These are phyloP conservation scores for Phaffia rhodozyma DNA, from an alignment of 1,284 basidiomycete genomes.

Conservation along the genomic window DNA sequence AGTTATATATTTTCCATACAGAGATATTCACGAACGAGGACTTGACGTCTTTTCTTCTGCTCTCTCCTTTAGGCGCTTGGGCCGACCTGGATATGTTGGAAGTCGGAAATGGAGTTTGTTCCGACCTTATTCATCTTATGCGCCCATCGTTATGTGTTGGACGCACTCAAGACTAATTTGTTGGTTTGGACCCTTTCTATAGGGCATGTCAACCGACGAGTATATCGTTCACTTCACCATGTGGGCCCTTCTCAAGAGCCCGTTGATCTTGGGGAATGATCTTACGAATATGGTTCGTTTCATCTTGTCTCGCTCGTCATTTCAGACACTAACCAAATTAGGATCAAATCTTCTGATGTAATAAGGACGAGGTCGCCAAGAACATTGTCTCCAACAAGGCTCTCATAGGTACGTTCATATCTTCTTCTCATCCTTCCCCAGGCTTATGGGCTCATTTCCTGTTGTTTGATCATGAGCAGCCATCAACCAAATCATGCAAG, in stretches of 20 bases:
- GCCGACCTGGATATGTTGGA: conserved; percentile 25
- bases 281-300: conserved; percentile 20
- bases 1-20: too few species aligned
- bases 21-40: not conserved
- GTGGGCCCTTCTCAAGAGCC: conserved; percentile 23
- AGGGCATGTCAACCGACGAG: conserved; percentile 15
- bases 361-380: conserved; percentile 1
- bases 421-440: not conserved
- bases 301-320: not conserved
- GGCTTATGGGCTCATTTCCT: not conserved
- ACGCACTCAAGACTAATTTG: not conserved
- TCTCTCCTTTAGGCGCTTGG: conserved; percentile 18
- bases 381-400: conserved; percentile 26
- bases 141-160: too few species aligned
- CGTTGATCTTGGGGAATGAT: conserved; percentile 30
- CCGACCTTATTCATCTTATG: not conserved
- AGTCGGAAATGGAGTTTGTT: conserved; percentile 15
- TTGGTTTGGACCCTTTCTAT: not conserved
- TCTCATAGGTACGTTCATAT: conserved; percentile 17
- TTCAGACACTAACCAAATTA: not conserved
- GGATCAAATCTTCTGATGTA: conserved; percentile 10
- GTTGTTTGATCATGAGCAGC: not conserved
- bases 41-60: too few species aligned
- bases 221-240: conserved; percentile 14
- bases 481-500: conserved; percentile 25